A percentile compares a stretch with the other conserved stretches of the same genome.
These are phyloP conservation scores for Rubia tinctorum DNA, from an alignment of 305 asterid species.

Conservation along the genomic window DNA sequence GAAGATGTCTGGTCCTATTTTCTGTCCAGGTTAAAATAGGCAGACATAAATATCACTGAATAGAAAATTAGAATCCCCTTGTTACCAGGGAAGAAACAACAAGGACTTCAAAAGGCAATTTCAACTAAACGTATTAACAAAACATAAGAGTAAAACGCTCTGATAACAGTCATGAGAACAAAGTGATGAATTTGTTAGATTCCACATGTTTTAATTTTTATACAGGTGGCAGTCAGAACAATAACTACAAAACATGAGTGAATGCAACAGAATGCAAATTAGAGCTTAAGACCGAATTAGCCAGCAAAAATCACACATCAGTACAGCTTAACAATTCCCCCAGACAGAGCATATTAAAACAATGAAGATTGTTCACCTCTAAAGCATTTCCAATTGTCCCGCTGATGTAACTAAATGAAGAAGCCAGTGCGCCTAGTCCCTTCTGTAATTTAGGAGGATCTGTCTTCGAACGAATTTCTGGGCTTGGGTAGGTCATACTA, in stretches of 20 bases:
- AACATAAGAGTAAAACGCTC: neutral
- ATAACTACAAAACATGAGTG: neutral
- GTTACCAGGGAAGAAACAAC: neutral
- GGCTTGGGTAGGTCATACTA: slow-evolving; percentile 32
- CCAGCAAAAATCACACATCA: slow-evolving; percentile 1
- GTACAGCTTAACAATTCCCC: neutral
- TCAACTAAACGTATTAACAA: neutral
- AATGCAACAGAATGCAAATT: neutral
- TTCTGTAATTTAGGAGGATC: slow-evolving; percentile 72
- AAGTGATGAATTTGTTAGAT: neutral
- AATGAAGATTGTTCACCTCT: slow-evolving; percentile 54
- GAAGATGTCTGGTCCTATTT: neutral
- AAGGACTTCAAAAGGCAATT: neutral
- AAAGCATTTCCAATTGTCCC: slow-evolving; percentile 92
- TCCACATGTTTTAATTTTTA: neutral
- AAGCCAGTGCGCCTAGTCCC: slow-evolving; percentile 72
- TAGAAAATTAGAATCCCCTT: neutral
- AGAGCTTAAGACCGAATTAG: neutral
- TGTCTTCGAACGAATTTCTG: slow-evolving; percentile 48
- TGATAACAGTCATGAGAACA: neutral
- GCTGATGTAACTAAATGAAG: slow-evolving; percentile 85
- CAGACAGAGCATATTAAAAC: slow-evolving; percentile 5
- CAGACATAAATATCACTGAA: neutral
- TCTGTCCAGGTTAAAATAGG: neutral
- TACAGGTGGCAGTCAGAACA: neutral